Base-by-base conservation (phyloP, 2,329 filamentous ascomycete genomes). In the Fusarium goolgardi region DNA sequence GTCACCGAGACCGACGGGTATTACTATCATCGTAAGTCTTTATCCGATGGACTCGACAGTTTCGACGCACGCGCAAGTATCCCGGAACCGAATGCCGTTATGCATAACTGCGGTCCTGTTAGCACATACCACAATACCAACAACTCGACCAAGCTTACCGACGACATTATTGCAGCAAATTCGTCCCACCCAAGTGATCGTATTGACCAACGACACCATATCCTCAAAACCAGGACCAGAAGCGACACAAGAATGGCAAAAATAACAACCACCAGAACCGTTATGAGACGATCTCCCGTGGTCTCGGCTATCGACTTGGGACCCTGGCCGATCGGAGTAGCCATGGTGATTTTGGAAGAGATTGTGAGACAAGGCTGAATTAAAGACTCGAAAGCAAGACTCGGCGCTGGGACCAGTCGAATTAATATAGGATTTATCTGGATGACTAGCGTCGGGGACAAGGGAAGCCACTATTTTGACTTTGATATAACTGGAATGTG, bases 21-120 rank as follows among this genome's bases (percentile, higher is more conserved):
- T 71, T 25, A 71, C 69, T 72, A 29, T 23, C 5, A 0, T n/a
- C 0, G 16, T 72, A 12, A 72, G 58, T 5, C 16, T 7, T 13
- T 9, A 18, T 6, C 2, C 10, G 13, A 16, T 39, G 18, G 16
- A 25, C 6, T 3, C 5, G 5, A 11, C 2, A n/a, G 3, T 5
- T 13, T 18, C 3, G n/a, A 25, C 70, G 3, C 47, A 71, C 70
- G 59, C 6, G 41, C 12, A 16, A 66, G 52, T 3, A 71, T 47
- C 5, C 55, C 37, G 2, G 40, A 32, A 10, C 58, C 70, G 9
- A 41, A 59, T 16, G 44, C 56, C n/a, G 56, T 16, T 20, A 69
- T 50, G 13, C 49, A 58, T 16, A 53, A 13, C 69, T 71, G 16
- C 2, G 40, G 5, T 4, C 2, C 5, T 20, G 0, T 58, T 32